Percentiles rank a stretch among this genome's conserved stretches.
Evolutionary conservation across 805 yeast genomes (phyloP).

Genomic region (Starmerella asiatica): DNA sequence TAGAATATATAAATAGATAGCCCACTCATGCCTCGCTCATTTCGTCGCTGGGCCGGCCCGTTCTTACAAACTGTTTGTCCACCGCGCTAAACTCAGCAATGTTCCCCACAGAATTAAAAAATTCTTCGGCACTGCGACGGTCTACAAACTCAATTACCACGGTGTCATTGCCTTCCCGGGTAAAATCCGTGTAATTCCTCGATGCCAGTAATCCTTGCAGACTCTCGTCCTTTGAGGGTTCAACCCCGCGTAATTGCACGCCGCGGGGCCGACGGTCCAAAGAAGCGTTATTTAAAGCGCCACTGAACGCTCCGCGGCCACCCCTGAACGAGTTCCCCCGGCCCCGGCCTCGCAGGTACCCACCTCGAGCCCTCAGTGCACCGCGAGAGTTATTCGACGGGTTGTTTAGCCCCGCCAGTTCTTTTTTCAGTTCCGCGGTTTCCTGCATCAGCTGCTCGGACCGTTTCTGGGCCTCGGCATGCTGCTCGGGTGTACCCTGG

Average conservation of each 20-base stretch:
- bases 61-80: slow-evolving; percentile 22
- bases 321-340: slow-evolving; percentile 20
- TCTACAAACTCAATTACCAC: slow-evolving; percentile 25
- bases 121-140: slow-evolving; percentile 30
- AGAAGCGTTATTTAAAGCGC: slow-evolving; percentile 20
- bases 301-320: slow-evolving; percentile 21
- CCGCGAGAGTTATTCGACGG: background rate
- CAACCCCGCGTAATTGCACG: slow-evolving; percentile 26
- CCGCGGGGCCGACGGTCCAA: slow-evolving; percentile 31
- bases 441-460: slow-evolving; percentile 25
- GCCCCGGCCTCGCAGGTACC: slow-evolving; percentile 9
- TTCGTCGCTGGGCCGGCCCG: background rate
- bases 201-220: slow-evolving; percentile 24
- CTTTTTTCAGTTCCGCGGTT: slow-evolving; percentile 26
- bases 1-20: background rate
- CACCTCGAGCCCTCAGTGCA: slow-evolving; percentile 5
- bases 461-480: slow-evolving; percentile 13
- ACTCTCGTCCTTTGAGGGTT: slow-evolving; percentile 25
- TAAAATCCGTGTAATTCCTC: slow-evolving; percentile 12
- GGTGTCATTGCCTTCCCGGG: slow-evolving; percentile 14
- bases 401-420: slow-evolving; percentile 23
- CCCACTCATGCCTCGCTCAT: background rate
- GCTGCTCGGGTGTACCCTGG: slow-evolving; percentile 16
- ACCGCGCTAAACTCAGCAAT: slow-evolving; percentile 26
- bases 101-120: slow-evolving; percentile 20